These are phyloP conservation scores for Fusarium sublunatum DNA, from an alignment of 2,329 filamentous ascomycete genomes.

Conservation along the genomic window DNA sequence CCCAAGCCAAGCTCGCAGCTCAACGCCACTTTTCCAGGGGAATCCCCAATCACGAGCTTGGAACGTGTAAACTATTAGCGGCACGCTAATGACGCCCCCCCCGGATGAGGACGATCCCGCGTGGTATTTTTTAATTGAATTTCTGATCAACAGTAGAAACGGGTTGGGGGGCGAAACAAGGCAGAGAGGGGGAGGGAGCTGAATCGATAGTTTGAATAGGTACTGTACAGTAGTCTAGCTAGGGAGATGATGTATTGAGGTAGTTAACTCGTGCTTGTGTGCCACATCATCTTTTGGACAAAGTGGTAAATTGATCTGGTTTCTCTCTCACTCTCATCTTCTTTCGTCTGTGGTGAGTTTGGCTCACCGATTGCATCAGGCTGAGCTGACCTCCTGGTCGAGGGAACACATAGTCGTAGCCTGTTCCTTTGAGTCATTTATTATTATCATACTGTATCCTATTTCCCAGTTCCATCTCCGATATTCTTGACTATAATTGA, in stretches of 20 bases:
- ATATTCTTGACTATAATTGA: background rate
- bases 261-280: conserved; percentile 1
- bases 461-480: background rate
- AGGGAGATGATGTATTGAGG: conserved; percentile 12
- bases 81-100: conserved; percentile 22
- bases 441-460: too few relatives aligned
- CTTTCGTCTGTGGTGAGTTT: background rate
- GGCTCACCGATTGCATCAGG: conserved; percentile 2
- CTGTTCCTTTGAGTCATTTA: conserved; percentile 6
- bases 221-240: background rate
- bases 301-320: conserved; percentile 7
- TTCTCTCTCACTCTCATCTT: background rate
- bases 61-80: conserved; percentile 33
- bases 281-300: background rate
- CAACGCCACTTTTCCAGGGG: conserved; percentile 36
- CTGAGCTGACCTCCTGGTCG: conserved; percentile 14
- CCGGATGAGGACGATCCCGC: conserved; percentile 33
- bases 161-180: conserved; percentile 17
- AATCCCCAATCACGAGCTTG: conserved; percentile 33
- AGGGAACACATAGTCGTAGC: conserved; percentile 6
- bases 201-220: conserved; percentile 24
- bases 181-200: conserved; percentile 11
- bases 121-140: conserved; percentile 24
- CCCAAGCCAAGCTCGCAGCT: conserved; percentile 26
- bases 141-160: conserved; percentile 6